Conservation (phyloP, 2,329 filamentous ascomycete genomes). For the Geosmithia morbida region DNA sequence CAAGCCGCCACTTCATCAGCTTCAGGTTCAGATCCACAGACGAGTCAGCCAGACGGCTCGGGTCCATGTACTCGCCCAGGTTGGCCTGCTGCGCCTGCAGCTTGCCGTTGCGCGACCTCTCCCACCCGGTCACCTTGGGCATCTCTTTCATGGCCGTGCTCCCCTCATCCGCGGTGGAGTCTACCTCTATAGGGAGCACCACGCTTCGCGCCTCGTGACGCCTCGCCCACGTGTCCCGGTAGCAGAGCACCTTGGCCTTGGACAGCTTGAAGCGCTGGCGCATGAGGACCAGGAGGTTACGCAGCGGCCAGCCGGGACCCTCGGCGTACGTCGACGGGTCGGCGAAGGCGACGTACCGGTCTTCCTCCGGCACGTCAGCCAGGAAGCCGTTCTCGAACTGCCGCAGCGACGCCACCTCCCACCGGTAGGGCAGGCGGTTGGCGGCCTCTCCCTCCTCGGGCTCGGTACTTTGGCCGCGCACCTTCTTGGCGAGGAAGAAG, state of each 20-base stretch:
- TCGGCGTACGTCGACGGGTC: conserved; percentile 84
- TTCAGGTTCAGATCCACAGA: conserved; percentile 94
- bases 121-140: conserved; percentile 93
- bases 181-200: conserved; percentile 53
- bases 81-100: conserved; percentile 66
- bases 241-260: conserved; percentile 75
- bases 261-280: conserved; percentile 66
- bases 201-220: conserved; percentile 73
- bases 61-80: conserved; percentile 88
- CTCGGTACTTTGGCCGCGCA: conserved; percentile 20
- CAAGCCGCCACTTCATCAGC: conserved; percentile 97
- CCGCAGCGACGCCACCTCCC: conserved; percentile 64
- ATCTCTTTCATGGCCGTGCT: conserved; percentile 25
- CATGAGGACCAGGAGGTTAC: conserved; percentile 77
- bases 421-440: conserved; percentile 47
- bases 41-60: conserved; percentile 72
- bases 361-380: conserved; percentile 50
- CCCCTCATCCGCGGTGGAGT: conserved; percentile 12
- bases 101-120: conserved; percentile 67
- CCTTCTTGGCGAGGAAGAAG: conserved; percentile 87
- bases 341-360: conserved; percentile 74
- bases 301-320: conserved; percentile 82
- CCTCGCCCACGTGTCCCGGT: conserved; percentile 66
- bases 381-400: conserved; percentile 85
- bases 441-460: conserved; percentile 32